Conservation (phyloP, 2,329 filamentous ascomycete species). For the Zymoseptoria ardabiliae region DNA sequence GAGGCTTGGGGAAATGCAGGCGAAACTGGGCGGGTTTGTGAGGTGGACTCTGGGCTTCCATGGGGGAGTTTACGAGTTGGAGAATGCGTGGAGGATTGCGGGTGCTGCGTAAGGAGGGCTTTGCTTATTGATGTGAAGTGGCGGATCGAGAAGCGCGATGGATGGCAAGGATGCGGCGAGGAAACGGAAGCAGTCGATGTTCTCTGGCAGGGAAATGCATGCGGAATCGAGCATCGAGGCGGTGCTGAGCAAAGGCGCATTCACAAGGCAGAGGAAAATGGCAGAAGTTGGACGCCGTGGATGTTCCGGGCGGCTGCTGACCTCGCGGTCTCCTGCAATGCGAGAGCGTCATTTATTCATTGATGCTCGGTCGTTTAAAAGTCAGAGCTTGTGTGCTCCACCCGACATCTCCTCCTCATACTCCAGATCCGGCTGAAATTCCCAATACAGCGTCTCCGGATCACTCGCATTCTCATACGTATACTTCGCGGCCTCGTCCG, state of each 20-base stretch:
- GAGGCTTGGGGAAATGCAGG: slow-evolving; percentile 12
- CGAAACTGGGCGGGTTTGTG: slow-evolving; percentile 13
- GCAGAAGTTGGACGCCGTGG: no score
- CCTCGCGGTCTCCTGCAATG: no score
- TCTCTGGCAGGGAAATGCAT: background rate
- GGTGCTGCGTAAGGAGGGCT: background rate
- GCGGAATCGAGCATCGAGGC: background rate
- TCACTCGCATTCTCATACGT: slow-evolving; percentile 45
- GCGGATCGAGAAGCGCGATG: background rate
- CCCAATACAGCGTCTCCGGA: slow-evolving; percentile 44
- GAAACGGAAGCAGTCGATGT: background rate
- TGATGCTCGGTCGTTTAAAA: no score
- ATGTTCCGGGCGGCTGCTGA: no score
- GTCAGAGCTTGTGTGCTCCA: slow-evolving; percentile 19
- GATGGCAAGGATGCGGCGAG: background rate
- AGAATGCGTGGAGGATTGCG: slow-evolving; percentile 3
- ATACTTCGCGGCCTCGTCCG: slow-evolving; percentile 49
- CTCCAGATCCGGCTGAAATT: slow-evolving; percentile 47
- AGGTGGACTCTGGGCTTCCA: slow-evolving; percentile 18
- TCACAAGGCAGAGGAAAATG: no score
- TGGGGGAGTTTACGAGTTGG: slow-evolving; percentile 11
- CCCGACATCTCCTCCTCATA: slow-evolving; percentile 28
- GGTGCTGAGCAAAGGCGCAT: no score
- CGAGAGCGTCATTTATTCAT: no score
- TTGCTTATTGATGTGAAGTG: background rate